These are phyloP conservation scores for Elymus sibiricus DNA, from an alignment of 176 grass and related monocot genomes.

Conservation along the genomic window DNA sequence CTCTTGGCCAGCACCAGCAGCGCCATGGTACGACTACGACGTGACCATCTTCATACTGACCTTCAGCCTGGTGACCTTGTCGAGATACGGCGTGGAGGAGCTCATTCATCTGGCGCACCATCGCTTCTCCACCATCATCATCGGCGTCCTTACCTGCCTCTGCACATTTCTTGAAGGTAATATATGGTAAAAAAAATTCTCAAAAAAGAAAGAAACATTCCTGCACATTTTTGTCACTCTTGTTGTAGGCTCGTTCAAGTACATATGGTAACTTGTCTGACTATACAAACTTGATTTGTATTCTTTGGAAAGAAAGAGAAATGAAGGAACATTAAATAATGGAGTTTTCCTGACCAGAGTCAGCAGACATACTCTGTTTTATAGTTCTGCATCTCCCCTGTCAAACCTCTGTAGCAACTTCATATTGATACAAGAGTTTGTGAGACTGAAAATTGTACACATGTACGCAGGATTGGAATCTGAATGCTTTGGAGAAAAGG, in stretches of 20 bases:
- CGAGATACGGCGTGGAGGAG: constrained; percentile 83
- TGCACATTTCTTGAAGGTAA: constrained; percentile 73
- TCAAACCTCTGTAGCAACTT: not conserved
- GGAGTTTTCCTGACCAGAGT: not conserved
- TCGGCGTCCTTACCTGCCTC: constrained; percentile 78
- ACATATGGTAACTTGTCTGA: too few species aligned
- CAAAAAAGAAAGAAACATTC: not conserved
- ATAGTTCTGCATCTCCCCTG: not conserved
- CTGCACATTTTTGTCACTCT: not conserved
- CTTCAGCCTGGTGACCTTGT: constrained; percentile 92
- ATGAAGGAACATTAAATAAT: not conserved
- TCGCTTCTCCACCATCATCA: constrained; percentile 65
- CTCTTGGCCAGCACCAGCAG: too few species aligned
- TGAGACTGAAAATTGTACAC: too few species aligned
- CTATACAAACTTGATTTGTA: too few species aligned
- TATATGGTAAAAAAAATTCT: constrained; percentile 9
- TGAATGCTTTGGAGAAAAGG: constrained; percentile 62
- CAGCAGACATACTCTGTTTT: not conserved
- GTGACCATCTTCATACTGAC: constrained; percentile 96
- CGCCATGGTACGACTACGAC: constrained; percentile 92
- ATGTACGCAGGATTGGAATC: constrained; percentile 54
- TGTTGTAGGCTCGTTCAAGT: too few species aligned
- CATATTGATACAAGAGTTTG: not conserved
- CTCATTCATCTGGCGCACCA: constrained; percentile 72
- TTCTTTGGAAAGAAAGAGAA: too few species aligned